Evolutionary conservation across 2,329 filamentous ascomycete species (phyloP), one percentile per base, ranked within the genome.

Genomic region (Conoideocrella luteorostrata): DNA sequence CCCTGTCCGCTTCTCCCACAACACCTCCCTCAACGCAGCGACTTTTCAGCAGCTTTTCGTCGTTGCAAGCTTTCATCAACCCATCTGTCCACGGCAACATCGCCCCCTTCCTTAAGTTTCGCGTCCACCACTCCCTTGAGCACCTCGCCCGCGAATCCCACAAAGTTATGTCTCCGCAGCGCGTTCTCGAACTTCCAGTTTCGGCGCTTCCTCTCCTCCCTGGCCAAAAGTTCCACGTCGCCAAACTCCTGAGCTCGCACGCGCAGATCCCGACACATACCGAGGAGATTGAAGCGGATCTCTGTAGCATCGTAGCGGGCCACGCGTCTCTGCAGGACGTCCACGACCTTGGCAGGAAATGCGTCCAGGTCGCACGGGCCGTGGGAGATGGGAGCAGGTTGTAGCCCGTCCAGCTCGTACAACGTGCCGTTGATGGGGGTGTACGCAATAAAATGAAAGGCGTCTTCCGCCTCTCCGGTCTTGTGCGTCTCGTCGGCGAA

Each of bases 361-460:
- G 82, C 72, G 2, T 78, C 76, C n/a, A 69, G 58, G 1, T 73
- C 70, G 63, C 89, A 94, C 4, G 76, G 51, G 22, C 91, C 93
- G 66, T 98, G 93, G 39, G 80, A 82, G 55, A 98, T 96, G 44
- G 93, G 93, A 45, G 87, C 86, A 4, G 89, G 88, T 67, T 97
- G 91, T 51, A 98, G 73, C 15, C 93, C 93, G 65, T 98, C 93
- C 41, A 98, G 77, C 69, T 98, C 93, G 72, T 96, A 98, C 43
- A 98, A 75, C 4, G 71, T 80, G 52, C 83, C 84, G 59, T 84
- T 78, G 53, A 95, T 75, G 43, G 83, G 78, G 7, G 88, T 90
- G 68, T 98, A 98, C 24, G 90, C 93, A 57, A 98, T 89, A 66
- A 98, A 98, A 70, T 98, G 93, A 69, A 94, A 98, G 22, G 91